These are phyloP conservation scores for Pseudogymnoascus sp. DNA, from an alignment of 2,329 filamentous ascomycete genomes.

Conservation along the genomic window DNA sequence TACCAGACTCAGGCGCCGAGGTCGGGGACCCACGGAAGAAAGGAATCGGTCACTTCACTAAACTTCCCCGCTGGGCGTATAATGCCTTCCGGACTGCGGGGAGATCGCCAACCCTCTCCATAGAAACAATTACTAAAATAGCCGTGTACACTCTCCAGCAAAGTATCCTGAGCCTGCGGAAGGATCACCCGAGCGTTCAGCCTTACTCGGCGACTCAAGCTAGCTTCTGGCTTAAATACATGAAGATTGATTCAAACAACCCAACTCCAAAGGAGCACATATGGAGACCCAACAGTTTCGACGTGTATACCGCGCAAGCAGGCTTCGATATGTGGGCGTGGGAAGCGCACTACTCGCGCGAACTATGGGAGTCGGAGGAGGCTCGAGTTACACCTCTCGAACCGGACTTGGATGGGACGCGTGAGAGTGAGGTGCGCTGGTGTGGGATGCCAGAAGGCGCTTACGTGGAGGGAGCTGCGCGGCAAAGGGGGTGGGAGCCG, in stretches of 20 bases:
- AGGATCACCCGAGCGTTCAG: neutral
- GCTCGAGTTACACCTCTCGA: neutral
- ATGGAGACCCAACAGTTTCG: neutral
- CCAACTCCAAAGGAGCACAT: neutral
- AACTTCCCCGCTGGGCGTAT: neutral
- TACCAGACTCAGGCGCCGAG: neutral
- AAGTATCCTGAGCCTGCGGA: neutral
- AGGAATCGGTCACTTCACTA: neutral
- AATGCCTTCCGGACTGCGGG: neutral
- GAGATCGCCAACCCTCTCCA: neutral
- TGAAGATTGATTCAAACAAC: neutral
- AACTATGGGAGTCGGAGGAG: neutral
- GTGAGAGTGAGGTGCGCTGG: neutral
- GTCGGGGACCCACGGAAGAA: neutral
- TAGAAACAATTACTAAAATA: neutral
- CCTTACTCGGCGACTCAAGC: neutral
- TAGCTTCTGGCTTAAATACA: neutral
- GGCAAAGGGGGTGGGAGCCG: neutral
- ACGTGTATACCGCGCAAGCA: neutral
- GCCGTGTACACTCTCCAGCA: neutral
- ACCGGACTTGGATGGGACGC: neutral
- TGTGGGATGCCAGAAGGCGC: neutral
- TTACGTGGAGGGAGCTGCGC: neutral
- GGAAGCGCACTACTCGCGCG: neutral
- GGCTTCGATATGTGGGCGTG: neutral